These are phyloP conservation scores for Cyamopsis tetragonoloba DNA, from an alignment of 306 rosid genomes.

Conservation along the genomic window DNA sequence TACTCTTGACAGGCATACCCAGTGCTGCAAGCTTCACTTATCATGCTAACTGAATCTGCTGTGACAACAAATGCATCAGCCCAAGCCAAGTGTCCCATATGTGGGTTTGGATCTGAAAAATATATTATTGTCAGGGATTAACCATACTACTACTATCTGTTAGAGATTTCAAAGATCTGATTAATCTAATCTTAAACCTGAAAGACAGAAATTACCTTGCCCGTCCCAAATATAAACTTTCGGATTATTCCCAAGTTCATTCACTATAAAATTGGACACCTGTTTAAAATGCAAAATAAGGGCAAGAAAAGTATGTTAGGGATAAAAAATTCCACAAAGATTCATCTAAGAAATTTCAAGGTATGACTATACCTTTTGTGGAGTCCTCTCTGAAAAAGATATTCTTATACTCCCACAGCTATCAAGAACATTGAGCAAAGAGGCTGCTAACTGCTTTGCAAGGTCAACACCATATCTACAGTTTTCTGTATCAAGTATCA, in stretches of 20 bases:
- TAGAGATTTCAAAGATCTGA: slow-evolving; percentile 1
- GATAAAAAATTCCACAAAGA: not conserved
- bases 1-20: slow-evolving; percentile 58
- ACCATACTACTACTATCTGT: slow-evolving; percentile 5
- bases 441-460: slow-evolving; percentile 68
- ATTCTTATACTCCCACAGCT: slow-evolving; percentile 90
- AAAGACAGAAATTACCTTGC: slow-evolving; percentile 50
- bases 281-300: slow-evolving; percentile 35
- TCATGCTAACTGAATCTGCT: slow-evolving; percentile 90
- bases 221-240: slow-evolving; percentile 85
- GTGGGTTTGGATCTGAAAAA: slow-evolving; percentile 71
- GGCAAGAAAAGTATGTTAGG: not conserved
- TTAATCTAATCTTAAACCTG: slow-evolving; percentile 7
- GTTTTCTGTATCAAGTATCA: slow-evolving; percentile 50
- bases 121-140: not conserved
- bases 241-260: slow-evolving; percentile 76
- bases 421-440: slow-evolving; percentile 59
- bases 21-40: slow-evolving; percentile 95
- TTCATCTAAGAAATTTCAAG: not conserved
- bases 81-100: slow-evolving; percentile 96
- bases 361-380: slow-evolving; percentile 57
- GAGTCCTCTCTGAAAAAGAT: slow-evolving; percentile 87
- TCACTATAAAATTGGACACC: slow-evolving; percentile 55
- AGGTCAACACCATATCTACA: slow-evolving; percentile 85
- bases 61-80: slow-evolving; percentile 89